Evolutionary conservation across 495 filamentous ascomycete species (phyloP).

Genomic region (Neurospora discreta): DNA sequence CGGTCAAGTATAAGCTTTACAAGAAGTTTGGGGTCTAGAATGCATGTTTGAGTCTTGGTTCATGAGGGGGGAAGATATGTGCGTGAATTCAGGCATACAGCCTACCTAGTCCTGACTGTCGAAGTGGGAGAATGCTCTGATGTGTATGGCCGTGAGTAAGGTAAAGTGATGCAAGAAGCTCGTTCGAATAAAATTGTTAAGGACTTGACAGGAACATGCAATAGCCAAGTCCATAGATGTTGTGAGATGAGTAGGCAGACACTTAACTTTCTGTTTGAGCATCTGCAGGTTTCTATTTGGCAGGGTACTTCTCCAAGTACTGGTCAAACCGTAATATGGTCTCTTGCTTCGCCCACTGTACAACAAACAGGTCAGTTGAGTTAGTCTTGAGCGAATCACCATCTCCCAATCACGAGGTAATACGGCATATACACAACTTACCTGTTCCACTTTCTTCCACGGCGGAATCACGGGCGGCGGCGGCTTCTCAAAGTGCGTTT

Average conservation of each 20-base stretch:
- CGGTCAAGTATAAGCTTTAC: not conserved
- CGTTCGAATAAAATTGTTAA: no score
- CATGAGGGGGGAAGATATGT: not conserved
- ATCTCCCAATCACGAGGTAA: no score
- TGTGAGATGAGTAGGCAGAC: not conserved
- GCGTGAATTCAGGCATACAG: no score
- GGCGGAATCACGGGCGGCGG: not conserved
- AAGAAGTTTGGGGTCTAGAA: not conserved
- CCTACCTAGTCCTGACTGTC: no score
- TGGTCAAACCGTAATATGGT: not conserved
- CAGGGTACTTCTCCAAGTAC: not conserved
- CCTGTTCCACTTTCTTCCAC: not conserved
- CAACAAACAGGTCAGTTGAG: not conserved
- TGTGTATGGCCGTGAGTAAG: no score
- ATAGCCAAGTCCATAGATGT: no score
- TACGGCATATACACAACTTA: not conserved
- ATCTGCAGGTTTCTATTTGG: not conserved
- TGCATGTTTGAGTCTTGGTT: not conserved
- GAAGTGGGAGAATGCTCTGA: no score
- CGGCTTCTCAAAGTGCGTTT: not conserved
- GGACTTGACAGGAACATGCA: no score
- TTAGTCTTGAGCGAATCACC: not conserved
- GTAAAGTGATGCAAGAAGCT: no score
- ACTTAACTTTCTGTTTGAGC: not conserved
- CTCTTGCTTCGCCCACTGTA: not conserved